These are phyloP conservation scores for Exophiala sp. DNA, from an alignment of 2,329 filamentous ascomycete species.

Conservation along the genomic window DNA sequence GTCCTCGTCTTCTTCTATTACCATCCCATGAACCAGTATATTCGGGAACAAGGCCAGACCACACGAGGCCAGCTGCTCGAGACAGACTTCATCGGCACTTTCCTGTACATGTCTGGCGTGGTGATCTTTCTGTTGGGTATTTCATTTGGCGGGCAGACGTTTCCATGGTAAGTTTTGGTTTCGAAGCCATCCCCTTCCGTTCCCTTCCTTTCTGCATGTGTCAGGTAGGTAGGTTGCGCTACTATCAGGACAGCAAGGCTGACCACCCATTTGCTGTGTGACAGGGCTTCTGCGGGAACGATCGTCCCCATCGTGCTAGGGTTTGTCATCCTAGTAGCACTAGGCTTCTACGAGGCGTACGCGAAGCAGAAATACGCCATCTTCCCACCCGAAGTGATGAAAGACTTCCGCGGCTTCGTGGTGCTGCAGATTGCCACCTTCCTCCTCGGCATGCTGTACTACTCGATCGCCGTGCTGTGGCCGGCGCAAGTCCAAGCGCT, in stretches of 20 bases:
- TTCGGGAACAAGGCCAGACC: neutral
- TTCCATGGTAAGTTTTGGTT: slow-evolving; percentile 39
- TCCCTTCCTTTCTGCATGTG: too few species aligned
- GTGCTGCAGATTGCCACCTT: neutral
- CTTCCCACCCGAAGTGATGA: neutral
- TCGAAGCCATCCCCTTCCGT: too few species aligned
- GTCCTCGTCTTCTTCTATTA: slow-evolving; percentile 3
- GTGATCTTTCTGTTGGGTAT: slow-evolving; percentile 42
- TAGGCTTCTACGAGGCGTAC: neutral
- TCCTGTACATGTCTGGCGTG: slow-evolving; percentile 39
- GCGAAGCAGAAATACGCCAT: neutral
- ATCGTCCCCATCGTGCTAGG: neutral
- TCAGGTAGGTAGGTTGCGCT: too few species aligned
- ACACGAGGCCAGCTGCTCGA: neutral
- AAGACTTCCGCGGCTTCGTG: neutral
- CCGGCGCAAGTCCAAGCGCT: neutral
- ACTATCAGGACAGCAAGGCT: too few species aligned
- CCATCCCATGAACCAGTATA: slow-evolving; percentile 1
- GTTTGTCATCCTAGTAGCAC: neutral
- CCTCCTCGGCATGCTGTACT: neutral
- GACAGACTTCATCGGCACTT: slow-evolving; percentile 34
- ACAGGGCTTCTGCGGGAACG: neutral
- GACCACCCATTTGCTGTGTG: neutral
- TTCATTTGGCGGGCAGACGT: slow-evolving; percentile 37
- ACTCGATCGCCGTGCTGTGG: neutral